A percentile compares a stretch with the other conserved stretches of the same genome.
Conservation (phyloP, 495 filamentous ascomycete species). For the Lasiosphaeria ovina region DNA sequence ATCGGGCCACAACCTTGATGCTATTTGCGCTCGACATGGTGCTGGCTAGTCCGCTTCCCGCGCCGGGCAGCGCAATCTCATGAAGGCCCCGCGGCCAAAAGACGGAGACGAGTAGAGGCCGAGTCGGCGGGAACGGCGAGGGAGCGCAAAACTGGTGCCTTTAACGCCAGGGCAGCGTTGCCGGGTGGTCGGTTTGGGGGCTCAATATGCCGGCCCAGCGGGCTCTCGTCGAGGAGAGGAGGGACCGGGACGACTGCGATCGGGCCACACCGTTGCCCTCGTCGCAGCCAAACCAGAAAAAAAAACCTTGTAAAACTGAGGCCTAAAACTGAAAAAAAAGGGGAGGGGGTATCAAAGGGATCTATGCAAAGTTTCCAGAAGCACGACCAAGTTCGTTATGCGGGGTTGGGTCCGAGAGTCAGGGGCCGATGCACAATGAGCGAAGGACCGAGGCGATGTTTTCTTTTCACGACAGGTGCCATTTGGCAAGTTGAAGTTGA, state of each 20-base stretch:
- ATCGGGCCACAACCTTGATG: conserved; percentile 88
- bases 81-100: conserved; percentile 17
- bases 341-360: conserved; percentile 10
- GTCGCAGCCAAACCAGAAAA: not conserved
- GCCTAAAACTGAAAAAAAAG: not conserved
- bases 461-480: conserved; percentile 15
- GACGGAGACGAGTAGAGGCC: conserved; percentile 5
- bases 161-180: no score
- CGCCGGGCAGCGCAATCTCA: conserved; percentile 38
- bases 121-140: conserved; percentile 7
- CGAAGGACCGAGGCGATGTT: not conserved
- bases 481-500: conserved; percentile 23
- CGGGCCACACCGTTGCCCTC: conserved; percentile 1
- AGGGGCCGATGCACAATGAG: conserved; percentile 1
- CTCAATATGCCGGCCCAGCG: not conserved
- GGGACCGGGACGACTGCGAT: not conserved
- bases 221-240: not conserved
- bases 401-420: not conserved
- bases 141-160: not conserved
- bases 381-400: not conserved
- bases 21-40: conserved; percentile 55
- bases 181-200: not conserved
- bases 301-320: not conserved
- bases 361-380: conserved; percentile 10
- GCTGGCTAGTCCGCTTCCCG: conserved; percentile 31